phyloP scores from a whole-genome alignment of 176 grass and related monocot genomes.

The Pharus latifolius region DNA sequence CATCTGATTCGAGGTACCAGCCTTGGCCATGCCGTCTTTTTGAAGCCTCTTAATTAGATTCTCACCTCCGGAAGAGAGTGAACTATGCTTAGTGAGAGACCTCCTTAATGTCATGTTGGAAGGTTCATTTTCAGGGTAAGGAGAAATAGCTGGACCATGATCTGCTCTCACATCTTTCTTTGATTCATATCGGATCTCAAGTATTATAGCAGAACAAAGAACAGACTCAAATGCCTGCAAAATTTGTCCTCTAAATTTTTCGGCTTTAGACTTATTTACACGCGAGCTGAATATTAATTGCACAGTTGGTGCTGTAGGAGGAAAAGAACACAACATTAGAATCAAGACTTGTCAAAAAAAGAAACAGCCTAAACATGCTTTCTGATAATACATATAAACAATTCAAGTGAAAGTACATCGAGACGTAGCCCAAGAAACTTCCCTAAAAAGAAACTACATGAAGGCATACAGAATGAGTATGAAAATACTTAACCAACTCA shows the following conservation, averaged over 20 bases:
- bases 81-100: conserved; percentile 53
- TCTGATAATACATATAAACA: background rate
- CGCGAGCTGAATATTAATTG: conserved; percentile 64
- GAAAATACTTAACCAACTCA: background rate
- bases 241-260: conserved; percentile 77
- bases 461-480: background rate
- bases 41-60: conserved; percentile 43
- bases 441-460: no score
- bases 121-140: conserved; percentile 23
- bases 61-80: conserved; percentile 43
- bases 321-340: conserved; percentile 20
- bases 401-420: no score
- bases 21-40: conserved; percentile 19
- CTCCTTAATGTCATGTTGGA: conserved; percentile 46
- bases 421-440: no score
- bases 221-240: conserved; percentile 88
- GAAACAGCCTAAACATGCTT: background rate
- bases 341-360: background rate
- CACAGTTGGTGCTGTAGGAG: conserved; percentile 60
- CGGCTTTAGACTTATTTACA: conserved; percentile 66
- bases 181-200: conserved; percentile 75
- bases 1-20: conserved; percentile 32
- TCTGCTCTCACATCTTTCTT: conserved; percentile 16
- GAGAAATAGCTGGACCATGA: conserved; percentile 28
- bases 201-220: conserved; percentile 69